Conservation (phyloP, 164 flowering plant genomes). For the Chimonanthus salicifolius region DNA sequence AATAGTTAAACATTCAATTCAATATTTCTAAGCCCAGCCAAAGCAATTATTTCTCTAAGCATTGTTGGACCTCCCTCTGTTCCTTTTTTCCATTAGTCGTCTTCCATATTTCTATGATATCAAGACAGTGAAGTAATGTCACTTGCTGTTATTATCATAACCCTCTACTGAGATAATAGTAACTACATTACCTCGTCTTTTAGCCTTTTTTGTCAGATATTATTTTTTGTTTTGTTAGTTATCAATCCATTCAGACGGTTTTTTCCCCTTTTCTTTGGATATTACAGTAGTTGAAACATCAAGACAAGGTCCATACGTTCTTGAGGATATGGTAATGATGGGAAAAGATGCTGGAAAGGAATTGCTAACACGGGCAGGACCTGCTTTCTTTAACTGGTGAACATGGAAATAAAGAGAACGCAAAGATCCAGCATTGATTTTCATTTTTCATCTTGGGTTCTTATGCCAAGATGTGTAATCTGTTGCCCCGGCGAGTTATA, state of each 20-base stretch:
- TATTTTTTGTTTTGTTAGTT: neutral
- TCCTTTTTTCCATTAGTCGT: neutral
- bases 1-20: no score
- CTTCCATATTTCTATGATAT: neutral
- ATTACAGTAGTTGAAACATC: constrained; percentile 84
- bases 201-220: neutral
- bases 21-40: no score
- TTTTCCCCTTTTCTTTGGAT: neutral
- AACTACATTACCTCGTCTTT: no score
- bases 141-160: neutral
- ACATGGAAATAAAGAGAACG: neutral
- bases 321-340: constrained; percentile 79
- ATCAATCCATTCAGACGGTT: neutral
- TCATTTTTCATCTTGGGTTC: constrained; percentile 7
- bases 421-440: neutral
- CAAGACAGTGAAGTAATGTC: neutral
- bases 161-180: neutral
- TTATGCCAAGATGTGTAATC: constrained; percentile 3
- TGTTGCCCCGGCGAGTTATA: constrained; percentile 1
- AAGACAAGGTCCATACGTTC: constrained; percentile 59
- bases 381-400: constrained; percentile 57
- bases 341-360: constrained; percentile 96
- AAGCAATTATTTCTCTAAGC: no score
- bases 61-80: no score
- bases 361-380: constrained; percentile 74